Conservation (phyloP, 73 alveolate genomes). For the Uronychia setigera region DNA sequence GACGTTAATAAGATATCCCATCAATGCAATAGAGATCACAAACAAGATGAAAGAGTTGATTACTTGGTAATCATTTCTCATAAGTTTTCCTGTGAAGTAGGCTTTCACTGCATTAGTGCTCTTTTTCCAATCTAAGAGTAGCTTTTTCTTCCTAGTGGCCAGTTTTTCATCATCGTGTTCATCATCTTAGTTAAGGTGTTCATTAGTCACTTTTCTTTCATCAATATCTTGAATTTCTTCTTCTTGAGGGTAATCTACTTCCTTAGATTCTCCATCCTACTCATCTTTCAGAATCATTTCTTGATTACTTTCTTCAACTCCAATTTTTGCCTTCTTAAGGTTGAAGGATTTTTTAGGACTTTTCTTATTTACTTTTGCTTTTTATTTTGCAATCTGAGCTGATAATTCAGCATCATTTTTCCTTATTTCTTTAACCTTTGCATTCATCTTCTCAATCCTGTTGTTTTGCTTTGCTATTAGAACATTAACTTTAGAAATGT, state of each 20-base stretch:
- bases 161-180: constrained; percentile 7
- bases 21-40: constrained; percentile 7
- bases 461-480: constrained; percentile 42
- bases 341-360: too few relatives aligned
- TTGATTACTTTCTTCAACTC: too few relatives aligned
- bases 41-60: constrained; percentile 28
- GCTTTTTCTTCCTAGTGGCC: constrained; percentile 25
- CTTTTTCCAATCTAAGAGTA: constrained; percentile 38
- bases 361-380: too few relatives aligned
- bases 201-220: constrained; percentile 20
- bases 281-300: too few relatives aligned
- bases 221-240: too few relatives aligned
- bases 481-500: constrained; percentile 17
- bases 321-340: too few relatives aligned
- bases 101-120: constrained; percentile 36
- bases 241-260: too few relatives aligned
- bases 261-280: too few relatives aligned
- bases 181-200: constrained; percentile 19
- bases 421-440: constrained; percentile 17
- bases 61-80: constrained; percentile 53
- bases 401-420: constrained; percentile 11
- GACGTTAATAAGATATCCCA: constrained; percentile 37
- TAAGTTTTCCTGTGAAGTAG: constrained; percentile 47
- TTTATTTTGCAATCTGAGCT: background rate
- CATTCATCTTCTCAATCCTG: constrained; percentile 34